These are phyloP conservation scores for Ceratobasidium sp. DNA, from an alignment of 1,284 basidiomycete genomes.

Conservation along the genomic window DNA sequence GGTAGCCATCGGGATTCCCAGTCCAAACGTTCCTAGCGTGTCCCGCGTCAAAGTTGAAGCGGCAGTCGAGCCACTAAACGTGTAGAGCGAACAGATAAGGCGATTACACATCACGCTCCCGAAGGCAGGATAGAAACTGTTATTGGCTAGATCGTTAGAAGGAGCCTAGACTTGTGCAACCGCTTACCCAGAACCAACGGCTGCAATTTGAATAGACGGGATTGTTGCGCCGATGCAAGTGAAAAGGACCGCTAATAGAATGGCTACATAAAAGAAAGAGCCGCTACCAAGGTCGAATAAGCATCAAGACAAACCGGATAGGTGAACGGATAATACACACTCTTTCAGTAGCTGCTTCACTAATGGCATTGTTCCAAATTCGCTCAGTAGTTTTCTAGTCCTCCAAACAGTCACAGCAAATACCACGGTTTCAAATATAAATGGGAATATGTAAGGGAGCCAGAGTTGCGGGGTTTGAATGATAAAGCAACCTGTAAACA, in stretches of 20 bases:
- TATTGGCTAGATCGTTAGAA: not conserved
- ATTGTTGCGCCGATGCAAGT: slow-evolving; percentile 25
- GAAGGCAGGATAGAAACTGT: slow-evolving; percentile 5
- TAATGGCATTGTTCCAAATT: slow-evolving; percentile 20
- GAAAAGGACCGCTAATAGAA: not conserved
- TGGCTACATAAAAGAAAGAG: slow-evolving; percentile 12
- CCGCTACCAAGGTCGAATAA: not conserved
- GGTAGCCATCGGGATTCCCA: not conserved
- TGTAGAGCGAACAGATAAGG: slow-evolving; percentile 29
- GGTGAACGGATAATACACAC: not conserved
- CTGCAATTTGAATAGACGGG: not conserved
- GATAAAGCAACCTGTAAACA: slow-evolving; percentile 18
- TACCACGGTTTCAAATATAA: slow-evolving; percentile 22
- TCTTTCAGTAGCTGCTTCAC: not conserved
- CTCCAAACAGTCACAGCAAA: slow-evolving; percentile 11
- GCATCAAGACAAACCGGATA: not conserved
- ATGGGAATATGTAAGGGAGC: slow-evolving; percentile 25
- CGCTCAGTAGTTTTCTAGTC: slow-evolving; percentile 4
- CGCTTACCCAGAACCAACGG: slow-evolving; percentile 16
- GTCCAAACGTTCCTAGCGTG: not conserved
- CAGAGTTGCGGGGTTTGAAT: not conserved
- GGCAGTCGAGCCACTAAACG: not conserved
- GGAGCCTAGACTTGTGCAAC: not conserved
- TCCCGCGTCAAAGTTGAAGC: not conserved
- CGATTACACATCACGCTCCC: slow-evolving; percentile 32